Evolutionary conservation across 2,329 filamentous ascomycete genomes (phyloP).

Genomic region (Alternaria alternata): DNA sequence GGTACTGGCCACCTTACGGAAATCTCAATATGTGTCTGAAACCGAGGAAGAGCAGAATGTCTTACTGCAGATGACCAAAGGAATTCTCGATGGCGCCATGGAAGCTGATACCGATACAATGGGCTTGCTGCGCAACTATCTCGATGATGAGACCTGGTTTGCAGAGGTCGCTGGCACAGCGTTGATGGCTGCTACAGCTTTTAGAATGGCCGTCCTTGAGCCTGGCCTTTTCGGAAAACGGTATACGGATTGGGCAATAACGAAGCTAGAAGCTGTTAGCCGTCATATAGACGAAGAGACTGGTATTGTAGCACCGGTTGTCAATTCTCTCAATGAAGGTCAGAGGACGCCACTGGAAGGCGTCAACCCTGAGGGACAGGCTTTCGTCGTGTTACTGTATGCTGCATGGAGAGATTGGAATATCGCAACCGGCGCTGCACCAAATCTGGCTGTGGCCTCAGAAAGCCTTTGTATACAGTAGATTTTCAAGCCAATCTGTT

Average conservation of each 20-base stretch:
- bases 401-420: conserved; percentile 54
- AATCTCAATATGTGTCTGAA: conserved; percentile 31
- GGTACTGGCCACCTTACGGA: conserved; percentile 55
- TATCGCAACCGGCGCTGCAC: background rate
- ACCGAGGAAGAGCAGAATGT: conserved; percentile 28
- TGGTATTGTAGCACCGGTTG: conserved; percentile 52
- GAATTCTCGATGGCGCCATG: conserved; percentile 51
- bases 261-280: conserved; percentile 51
- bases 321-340: conserved; percentile 54
- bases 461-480: background rate
- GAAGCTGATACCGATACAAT: conserved; percentile 44
- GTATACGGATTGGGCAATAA: conserved; percentile 55
- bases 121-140: conserved; percentile 58
- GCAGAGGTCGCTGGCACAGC: conserved; percentile 60
- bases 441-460: background rate
- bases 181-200: conserved; percentile 55
- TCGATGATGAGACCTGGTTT: conserved; percentile 56
- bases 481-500: background rate
- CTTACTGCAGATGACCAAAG: conserved; percentile 46
- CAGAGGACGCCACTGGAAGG: conserved; percentile 36
- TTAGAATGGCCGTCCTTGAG: conserved; percentile 56
- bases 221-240: conserved; percentile 46
- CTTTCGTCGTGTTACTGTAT: conserved; percentile 55
- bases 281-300: conserved; percentile 44
- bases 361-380: conserved; percentile 54